Percentiles rank a stretch among this genome's conserved stretches.
These are phyloP conservation scores for Yarrowia yakushimensis DNA, from an alignment of 805 yeast species.

Conservation along the genomic window DNA sequence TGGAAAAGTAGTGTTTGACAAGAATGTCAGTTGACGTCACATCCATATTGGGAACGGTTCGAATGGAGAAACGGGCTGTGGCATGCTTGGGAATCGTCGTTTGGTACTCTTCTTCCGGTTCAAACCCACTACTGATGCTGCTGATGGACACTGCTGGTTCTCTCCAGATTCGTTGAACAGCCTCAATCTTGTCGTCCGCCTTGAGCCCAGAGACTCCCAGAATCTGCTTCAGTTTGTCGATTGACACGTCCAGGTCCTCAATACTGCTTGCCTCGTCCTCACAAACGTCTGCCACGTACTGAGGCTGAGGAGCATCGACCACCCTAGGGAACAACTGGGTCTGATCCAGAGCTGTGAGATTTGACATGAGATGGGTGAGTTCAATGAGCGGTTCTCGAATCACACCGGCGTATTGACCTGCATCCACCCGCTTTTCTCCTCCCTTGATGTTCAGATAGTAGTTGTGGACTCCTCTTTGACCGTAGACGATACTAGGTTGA, in stretches of 20 bases:
- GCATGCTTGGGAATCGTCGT: neutral
- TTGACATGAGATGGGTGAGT: neutral
- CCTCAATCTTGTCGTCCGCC: neutral
- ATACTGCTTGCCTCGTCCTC: neutral
- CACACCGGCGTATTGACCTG: neutral
- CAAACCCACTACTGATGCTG: neutral
- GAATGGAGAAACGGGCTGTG: neutral
- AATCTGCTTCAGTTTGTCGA: neutral
- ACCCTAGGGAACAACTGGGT: neutral
- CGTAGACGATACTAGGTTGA: neutral
- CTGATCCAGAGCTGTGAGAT: neutral
- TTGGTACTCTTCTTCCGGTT: neutral
- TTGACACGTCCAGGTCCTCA: neutral
- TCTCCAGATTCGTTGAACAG: neutral
- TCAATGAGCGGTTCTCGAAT: neutral
- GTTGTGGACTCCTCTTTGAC: neutral
- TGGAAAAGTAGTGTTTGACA: neutral
- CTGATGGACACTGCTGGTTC: neutral
- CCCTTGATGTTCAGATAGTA: neutral
- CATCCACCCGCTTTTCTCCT: neutral
- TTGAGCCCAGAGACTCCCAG: neutral
- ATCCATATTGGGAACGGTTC: constrained; percentile 28
- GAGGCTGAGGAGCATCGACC: too few species aligned
- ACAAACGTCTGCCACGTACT: neutral
- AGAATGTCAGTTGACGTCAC: neutral